These are phyloP conservation scores for Aspergillus mulundensis DNA, from an alignment of 495 filamentous ascomycete species.

Conservation along the genomic window DNA sequence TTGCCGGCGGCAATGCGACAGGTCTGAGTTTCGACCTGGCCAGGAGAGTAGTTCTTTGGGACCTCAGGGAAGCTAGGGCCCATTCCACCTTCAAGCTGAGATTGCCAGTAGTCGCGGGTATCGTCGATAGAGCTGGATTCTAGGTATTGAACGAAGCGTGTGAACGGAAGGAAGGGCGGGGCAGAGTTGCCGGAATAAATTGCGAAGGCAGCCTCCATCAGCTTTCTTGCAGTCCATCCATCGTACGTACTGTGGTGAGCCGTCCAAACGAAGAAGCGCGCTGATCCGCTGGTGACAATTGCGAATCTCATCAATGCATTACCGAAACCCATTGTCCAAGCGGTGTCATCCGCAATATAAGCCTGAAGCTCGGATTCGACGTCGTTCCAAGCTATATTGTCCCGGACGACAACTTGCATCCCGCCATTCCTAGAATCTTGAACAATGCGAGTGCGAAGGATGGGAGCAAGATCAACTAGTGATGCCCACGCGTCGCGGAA, in stretches of 20 bases:
- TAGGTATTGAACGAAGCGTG: slow-evolving; percentile 20
- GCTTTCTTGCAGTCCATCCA: slow-evolving; percentile 48
- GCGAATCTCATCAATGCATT: slow-evolving; percentile 29
- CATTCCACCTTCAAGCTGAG: slow-evolving; percentile 5
- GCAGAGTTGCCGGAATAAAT: neutral
- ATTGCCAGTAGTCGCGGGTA: slow-evolving; percentile 2
- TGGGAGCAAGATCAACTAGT: slow-evolving; percentile 22
- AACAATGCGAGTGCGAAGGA: slow-evolving; percentile 37
- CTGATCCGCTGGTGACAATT: slow-evolving; percentile 20
- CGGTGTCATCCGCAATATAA: slow-evolving; percentile 10
- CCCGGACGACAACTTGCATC: slow-evolving; percentile 42
- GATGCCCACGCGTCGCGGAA: slow-evolving; percentile 41
- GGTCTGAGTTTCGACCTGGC: neutral
- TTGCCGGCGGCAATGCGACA: neutral
- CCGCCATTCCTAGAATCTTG: slow-evolving; percentile 20
- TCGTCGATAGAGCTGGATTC: slow-evolving; percentile 12
- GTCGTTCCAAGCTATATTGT: slow-evolving; percentile 29
- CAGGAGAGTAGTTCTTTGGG: slow-evolving; percentile 2
- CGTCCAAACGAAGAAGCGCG: slow-evolving; percentile 45
- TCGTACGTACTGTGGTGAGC: slow-evolving; percentile 61
- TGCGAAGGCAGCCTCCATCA: slow-evolving; percentile 7
- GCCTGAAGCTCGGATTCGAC: slow-evolving; percentile 6
- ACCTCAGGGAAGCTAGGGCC: slow-evolving; percentile 9
- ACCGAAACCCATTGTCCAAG: slow-evolving; percentile 3
- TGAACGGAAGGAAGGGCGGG: slow-evolving; percentile 11